Evolutionary conservation across 192 early-diverging fungal genomes (phyloP).

Genomic region (Gonapodya sp.): DNA sequence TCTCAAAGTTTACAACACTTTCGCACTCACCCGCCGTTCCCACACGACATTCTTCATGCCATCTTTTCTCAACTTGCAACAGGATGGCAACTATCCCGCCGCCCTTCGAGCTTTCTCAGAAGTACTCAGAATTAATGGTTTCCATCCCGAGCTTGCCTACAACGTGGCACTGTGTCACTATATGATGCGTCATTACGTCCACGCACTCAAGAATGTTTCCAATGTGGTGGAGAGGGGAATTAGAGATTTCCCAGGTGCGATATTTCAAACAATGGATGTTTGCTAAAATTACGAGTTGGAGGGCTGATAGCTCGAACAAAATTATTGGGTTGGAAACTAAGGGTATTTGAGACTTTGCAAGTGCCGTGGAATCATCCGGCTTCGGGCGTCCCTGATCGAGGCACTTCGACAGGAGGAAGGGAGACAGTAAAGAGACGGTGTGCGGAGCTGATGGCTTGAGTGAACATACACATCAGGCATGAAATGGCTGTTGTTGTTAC

Average conservation of each 20-base stretch:
- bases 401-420: no score
- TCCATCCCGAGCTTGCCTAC: conserved; percentile 42
- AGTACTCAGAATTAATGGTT: conserved; percentile 38
- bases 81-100: conserved; percentile 51
- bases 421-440: no score
- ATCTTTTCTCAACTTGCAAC: neutral
- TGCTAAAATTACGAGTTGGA: no score
- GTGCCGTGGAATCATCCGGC: no score
- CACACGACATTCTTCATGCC: neutral
- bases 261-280: conserved; percentile 17
- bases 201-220: conserved; percentile 46
- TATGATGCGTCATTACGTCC: conserved; percentile 41
- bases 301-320: no score
- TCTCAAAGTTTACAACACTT: neutral
- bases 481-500: no score
- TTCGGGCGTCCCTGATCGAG: no score
- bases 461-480: no score
- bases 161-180: conserved; percentile 49
- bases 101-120: conserved; percentile 38
- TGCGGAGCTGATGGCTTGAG: no score
- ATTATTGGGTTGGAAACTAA: no score
- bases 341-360: no score
- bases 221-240: conserved; percentile 55
- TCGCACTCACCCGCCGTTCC: neutral
- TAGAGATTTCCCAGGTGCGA: conserved; percentile 48